These are phyloP conservation scores for Nicotiana noctiflora DNA, from an alignment of 257 asterid species.

Conservation along the genomic window DNA sequence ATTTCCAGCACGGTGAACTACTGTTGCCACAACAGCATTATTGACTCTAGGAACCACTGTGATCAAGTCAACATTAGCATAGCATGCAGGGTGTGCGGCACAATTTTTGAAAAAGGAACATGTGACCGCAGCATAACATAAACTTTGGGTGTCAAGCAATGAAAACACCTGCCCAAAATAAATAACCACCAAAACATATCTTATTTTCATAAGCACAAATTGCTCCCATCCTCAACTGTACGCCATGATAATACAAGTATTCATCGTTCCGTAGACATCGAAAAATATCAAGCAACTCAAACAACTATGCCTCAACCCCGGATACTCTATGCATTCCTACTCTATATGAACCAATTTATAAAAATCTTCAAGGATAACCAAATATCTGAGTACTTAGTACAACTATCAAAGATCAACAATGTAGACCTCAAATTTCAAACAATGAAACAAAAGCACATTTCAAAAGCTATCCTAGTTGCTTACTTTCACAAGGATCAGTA, in stretches of 20 bases:
- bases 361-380: background rate
- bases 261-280: background rate
- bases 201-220: background rate
- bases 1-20: slow-evolving; percentile 85
- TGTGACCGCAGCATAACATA: slow-evolving; percentile 71
- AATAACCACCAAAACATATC: slow-evolving; percentile 4
- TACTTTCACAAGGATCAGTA: too few species aligned
- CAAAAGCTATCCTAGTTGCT: too few species aligned
- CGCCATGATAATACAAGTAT: background rate
- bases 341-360: background rate
- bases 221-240: background rate
- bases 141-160: slow-evolving; percentile 61
- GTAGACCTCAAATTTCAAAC: background rate
- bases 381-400: background rate
- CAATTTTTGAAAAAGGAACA: slow-evolving; percentile 75
- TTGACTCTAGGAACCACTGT: slow-evolving; percentile 52
- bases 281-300: background rate
- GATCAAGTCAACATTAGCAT: slow-evolving; percentile 63
- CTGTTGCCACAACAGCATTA: slow-evolving; percentile 57
- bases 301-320: background rate
- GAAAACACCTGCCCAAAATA: slow-evolving; percentile 56
- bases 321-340: background rate
- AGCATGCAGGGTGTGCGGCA: slow-evolving; percentile 76
- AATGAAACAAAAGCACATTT: background rate
- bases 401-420: background rate